Conservation (phyloP, 352 stramenopile species). For the Phytophthora fragariae region DNA sequence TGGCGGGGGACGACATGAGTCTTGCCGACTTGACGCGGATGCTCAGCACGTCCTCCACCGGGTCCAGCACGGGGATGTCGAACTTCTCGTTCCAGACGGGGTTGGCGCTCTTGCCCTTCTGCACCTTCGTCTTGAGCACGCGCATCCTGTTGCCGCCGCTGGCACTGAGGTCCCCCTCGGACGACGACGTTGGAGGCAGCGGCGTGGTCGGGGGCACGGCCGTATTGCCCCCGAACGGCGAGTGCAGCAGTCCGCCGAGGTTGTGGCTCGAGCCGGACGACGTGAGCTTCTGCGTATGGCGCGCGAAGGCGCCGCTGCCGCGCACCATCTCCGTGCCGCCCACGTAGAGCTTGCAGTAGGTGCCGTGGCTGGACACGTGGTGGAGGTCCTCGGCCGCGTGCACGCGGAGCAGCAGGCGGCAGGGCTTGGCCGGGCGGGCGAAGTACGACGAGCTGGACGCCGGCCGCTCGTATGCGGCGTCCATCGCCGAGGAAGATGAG, state of each 20-base stretch:
- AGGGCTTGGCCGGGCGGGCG: conserved; percentile 12
- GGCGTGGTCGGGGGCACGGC: conserved; percentile 14
- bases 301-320: conserved; percentile 50
- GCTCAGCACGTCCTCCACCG: conserved; percentile 59
- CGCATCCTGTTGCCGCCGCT: conserved; percentile 29
- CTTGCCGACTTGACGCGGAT: conserved; percentile 78
- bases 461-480: conserved; percentile 36
- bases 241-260: conserved; percentile 30
- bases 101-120: conserved; percentile 58
- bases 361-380: conserved; percentile 72
- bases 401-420: conserved; percentile 71
- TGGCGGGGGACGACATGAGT: conserved; percentile 65
- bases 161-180: conserved; percentile 25
- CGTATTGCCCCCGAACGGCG: conserved; percentile 26
- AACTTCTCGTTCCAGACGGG: conserved; percentile 86
- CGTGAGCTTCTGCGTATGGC: conserved; percentile 37
- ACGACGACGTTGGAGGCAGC: conserved; percentile 29
- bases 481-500: conserved; percentile 30
- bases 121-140: conserved; percentile 72
- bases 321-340: conserved; percentile 58
- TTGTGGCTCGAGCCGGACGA: conserved; percentile 38
- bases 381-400: conserved; percentile 67
- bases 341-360: conserved; percentile 80
- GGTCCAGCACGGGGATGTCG: conserved; percentile 63
- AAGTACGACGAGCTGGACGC: conserved; percentile 52